Conservation (phyloP, 352 stramenopile genomes). For the Thraustochytrium sp. region DNA sequence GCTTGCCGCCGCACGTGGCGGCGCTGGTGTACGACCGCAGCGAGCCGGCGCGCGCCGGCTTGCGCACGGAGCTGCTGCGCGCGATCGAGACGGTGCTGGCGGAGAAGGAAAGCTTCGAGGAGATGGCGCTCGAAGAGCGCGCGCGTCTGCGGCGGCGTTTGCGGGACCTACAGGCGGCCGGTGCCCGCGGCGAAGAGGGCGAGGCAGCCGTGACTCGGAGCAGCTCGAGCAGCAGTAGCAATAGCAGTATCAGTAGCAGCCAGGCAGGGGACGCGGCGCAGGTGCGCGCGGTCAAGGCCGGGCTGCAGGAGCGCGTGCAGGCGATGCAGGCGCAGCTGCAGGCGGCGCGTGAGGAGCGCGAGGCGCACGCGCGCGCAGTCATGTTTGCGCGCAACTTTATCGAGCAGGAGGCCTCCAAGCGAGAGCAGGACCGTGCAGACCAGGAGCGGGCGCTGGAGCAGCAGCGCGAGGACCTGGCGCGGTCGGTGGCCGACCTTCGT, state of each 20-base stretch:
- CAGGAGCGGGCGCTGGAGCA: not conserved
- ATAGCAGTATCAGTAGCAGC: not conserved
- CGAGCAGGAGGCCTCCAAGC: conserved; percentile 8
- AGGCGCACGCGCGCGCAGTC: not conserved
- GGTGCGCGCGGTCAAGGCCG: conserved; percentile 4
- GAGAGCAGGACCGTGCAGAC: not conserved
- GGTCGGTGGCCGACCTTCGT: not conserved
- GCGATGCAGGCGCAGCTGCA: not conserved
- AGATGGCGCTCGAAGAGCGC: not conserved
- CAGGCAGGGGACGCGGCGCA: not conserved
- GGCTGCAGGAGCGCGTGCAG: not conserved
- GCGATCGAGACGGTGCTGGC: not conserved
- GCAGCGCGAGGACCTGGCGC: not conserved
- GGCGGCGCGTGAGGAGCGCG: not conserved
- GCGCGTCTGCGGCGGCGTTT: not conserved
- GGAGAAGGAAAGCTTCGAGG: conserved; percentile 16
- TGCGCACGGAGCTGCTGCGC: not conserved
- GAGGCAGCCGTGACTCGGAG: not conserved
- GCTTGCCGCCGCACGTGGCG: conserved; percentile 26
- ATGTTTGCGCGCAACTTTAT: conserved; percentile 40
- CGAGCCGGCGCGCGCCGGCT: not conserved
- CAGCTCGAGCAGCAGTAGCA: not conserved
- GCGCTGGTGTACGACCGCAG: conserved; percentile 22
- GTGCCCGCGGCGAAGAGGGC: not conserved
- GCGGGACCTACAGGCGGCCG: not conserved